Conservation (phyloP, 2,329 filamentous ascomycete species). For the Ophiobolus disseminans region DNA sequence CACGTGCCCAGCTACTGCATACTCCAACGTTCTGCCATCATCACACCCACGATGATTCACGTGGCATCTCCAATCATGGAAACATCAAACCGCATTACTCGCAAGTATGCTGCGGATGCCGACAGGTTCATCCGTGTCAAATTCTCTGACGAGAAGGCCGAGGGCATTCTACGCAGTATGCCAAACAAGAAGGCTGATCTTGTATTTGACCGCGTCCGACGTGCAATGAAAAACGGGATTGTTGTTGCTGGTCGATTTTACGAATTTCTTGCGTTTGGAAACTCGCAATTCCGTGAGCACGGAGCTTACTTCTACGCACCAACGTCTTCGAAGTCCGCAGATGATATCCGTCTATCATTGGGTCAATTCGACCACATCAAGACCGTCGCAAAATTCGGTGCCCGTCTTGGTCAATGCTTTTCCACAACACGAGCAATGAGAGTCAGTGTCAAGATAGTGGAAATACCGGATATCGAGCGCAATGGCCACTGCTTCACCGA, state of each 20-base stretch:
- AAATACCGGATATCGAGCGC: conserved; percentile 72
- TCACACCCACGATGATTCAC: conserved; percentile 86
- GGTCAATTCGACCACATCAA: conserved; percentile 82
- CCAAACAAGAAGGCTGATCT: conserved; percentile 55
- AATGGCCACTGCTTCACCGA: conserved; percentile 82
- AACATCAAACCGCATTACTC: conserved; percentile 84
- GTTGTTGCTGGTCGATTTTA: conserved; percentile 81
- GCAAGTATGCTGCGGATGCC: conserved; percentile 70
- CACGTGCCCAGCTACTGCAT: conserved; percentile 75
- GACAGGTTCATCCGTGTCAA: conserved; percentile 89
- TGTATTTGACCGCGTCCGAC: conserved; percentile 75
- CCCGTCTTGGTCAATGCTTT: conserved; percentile 91
- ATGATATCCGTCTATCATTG: conserved; percentile 84
- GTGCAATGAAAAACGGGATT: conserved; percentile 79
- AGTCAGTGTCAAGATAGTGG: conserved; percentile 64
- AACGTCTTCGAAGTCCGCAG: conserved; percentile 69
- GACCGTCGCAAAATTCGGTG: conserved; percentile 86
- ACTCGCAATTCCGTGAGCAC: conserved; percentile 91
- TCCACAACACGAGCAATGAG: conserved; percentile 85
- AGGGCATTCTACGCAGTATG: conserved; percentile 48
- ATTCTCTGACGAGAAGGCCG: conserved; percentile 80
- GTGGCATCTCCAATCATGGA: conserved; percentile 81
- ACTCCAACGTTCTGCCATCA: conserved; percentile 74
- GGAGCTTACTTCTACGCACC: conserved; percentile 92
- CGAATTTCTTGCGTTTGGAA: conserved; percentile 91